A percentile compares a stretch with the other conserved stretches of the same genome.
phyloP scores from a whole-genome alignment of 108 stramenopile species.

The Pseudonitzschia pungens region DNA sequence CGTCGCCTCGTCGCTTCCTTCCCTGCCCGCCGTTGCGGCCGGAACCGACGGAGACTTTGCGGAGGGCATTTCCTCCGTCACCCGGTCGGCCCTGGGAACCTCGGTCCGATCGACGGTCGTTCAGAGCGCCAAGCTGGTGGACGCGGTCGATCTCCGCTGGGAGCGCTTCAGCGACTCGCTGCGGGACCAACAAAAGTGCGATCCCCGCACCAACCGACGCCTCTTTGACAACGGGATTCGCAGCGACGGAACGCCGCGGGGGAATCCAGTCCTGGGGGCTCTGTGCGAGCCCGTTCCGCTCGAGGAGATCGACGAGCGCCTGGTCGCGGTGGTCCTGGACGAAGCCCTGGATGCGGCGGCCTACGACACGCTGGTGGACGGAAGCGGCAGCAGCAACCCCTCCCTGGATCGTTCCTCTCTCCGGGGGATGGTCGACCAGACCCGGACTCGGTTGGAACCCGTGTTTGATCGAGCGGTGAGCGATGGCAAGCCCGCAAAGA shows the following conservation, averaged over 20 bases:
- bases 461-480: constrained; percentile 48
- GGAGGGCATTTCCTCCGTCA: constrained; percentile 48
- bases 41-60: neutral
- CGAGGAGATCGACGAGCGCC: constrained; percentile 25
- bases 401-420: constrained; percentile 17
- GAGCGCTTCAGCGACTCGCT: constrained; percentile 43
- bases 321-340: constrained; percentile 19
- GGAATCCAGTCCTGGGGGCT: constrained; percentile 58
- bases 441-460: constrained; percentile 39
- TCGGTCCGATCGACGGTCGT: constrained; percentile 43
- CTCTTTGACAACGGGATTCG: constrained; percentile 62
- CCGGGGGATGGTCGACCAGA: constrained; percentile 31
- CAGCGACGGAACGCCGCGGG: constrained; percentile 56
- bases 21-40: neutral
- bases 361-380: constrained; percentile 23
- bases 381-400: constrained; percentile 1
- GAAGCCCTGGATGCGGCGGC: neutral
- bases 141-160: constrained; percentile 53
- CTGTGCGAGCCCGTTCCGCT: constrained; percentile 48
- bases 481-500: constrained; percentile 1
- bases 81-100: constrained; percentile 43
- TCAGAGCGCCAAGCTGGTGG: constrained; percentile 48
- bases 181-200: constrained; percentile 57
- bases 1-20: neutral
- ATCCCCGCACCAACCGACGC: constrained; percentile 44